Percentiles rank a stretch among this genome's conserved stretches.
These are phyloP conservation scores for Trichoderma sp. DNA, from an alignment of 2,329 filamentous ascomycete species.

Conservation along the genomic window DNA sequence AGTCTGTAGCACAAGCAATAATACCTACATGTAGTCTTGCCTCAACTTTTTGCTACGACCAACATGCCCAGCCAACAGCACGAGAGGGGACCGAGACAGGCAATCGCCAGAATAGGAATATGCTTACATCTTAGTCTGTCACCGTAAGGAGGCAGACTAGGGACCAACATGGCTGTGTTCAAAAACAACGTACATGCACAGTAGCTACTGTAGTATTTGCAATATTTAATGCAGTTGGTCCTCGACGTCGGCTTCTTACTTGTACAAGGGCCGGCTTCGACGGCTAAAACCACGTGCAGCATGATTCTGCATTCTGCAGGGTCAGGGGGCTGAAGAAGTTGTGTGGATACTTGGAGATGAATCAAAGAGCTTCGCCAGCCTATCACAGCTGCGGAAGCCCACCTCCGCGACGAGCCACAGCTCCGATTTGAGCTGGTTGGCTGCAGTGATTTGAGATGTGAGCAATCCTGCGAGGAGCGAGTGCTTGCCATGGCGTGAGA, in stretches of 20 bases:
- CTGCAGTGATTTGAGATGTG: neutral
- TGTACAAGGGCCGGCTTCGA: neutral
- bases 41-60: neutral
- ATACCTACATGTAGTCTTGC: neutral
- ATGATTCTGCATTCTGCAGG: neutral
- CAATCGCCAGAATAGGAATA: neutral
- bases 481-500: slow-evolving; percentile 1
- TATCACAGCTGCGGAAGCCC: neutral
- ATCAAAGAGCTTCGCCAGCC: neutral
- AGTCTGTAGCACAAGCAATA: neutral
- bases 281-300: slow-evolving; percentile 12
- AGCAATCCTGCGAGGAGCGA: neutral
- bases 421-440: neutral
- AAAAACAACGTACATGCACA: neutral
- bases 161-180: neutral
- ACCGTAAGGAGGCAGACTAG: no score
- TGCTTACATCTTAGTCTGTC: neutral
- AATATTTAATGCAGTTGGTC: neutral
- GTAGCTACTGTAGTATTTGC: neutral
- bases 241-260: neutral
- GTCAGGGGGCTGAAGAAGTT: neutral
- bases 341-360: slow-evolving; percentile 16
- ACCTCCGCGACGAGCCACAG: neutral
- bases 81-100: neutral
- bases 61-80: neutral